phyloP scores from a whole-genome alignment of 768 basidiomycete genomes.

The Mrakia hoshinonis region DNA sequence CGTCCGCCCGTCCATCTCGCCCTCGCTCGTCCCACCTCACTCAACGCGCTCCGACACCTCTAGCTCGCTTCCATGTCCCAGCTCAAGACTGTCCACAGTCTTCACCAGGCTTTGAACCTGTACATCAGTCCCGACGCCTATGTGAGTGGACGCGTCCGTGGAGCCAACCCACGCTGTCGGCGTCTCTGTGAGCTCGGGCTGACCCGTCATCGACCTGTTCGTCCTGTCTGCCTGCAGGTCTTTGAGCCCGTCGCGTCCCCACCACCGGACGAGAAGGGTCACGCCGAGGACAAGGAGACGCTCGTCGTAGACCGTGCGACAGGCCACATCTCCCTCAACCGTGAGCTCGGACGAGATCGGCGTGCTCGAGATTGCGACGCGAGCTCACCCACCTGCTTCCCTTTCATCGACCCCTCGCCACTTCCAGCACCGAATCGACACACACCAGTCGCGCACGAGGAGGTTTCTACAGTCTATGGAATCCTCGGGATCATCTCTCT shows the following conservation, averaged over 20 bases:
- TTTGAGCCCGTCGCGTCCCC: slow-evolving; percentile 35
- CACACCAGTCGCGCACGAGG: slow-evolving; percentile 38
- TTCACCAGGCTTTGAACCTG: slow-evolving; percentile 41
- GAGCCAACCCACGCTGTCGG: too few relatives aligned
- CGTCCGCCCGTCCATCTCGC: too few relatives aligned
- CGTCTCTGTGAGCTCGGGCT: too few relatives aligned
- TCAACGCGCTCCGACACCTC: too few relatives aligned
- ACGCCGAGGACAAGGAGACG: slow-evolving; percentile 34
- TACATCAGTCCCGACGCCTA: slow-evolving; percentile 37
- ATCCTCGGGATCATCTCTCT: slow-evolving; percentile 47
- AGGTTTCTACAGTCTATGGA: slow-evolving; percentile 45
- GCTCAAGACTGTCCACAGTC: not conserved
- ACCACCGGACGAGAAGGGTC: slow-evolving; percentile 34
- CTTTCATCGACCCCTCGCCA: not conserved
- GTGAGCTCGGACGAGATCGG: slow-evolving; percentile 34
- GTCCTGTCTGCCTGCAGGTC: slow-evolving; percentile 32
- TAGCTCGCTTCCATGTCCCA: not conserved
- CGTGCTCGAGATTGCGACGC: too few relatives aligned
- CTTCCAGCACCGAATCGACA: slow-evolving; percentile 4
- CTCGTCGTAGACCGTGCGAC: slow-evolving; percentile 42
- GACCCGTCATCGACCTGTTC: too few relatives aligned
- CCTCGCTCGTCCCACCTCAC: too few relatives aligned
- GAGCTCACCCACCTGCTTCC: too few relatives aligned
- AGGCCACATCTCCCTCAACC: slow-evolving; percentile 40
- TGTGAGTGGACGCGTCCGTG: slow-evolving; percentile 18